Conservation (phyloP, 108 stramenopile genomes). For the Chaetoceros tenuissimus region DNA sequence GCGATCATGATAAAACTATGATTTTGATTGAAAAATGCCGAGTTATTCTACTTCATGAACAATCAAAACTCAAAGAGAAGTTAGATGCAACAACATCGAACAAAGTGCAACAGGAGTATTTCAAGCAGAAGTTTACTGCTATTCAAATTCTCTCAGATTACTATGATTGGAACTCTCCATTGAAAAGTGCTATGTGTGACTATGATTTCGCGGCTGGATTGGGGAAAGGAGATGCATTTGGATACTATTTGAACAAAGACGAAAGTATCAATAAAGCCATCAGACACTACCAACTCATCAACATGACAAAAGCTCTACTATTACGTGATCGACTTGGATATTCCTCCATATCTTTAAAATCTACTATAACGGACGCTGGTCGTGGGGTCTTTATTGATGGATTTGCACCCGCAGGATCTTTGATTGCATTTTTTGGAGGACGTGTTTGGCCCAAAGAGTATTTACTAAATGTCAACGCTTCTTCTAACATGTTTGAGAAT, state of each 20-base stretch:
- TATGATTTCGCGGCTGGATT: not conserved
- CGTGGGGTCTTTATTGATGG: constrained; percentile 80
- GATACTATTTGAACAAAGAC: constrained; percentile 22
- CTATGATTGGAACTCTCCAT: not conserved
- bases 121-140: constrained; percentile 42
- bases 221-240: constrained; percentile 27
- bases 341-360: constrained; percentile 45
- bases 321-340: constrained; percentile 33
- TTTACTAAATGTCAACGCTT: constrained; percentile 20
- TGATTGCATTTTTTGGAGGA: constrained; percentile 75
- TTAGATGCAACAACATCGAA: constrained; percentile 2
- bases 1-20: constrained; percentile 8
- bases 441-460: constrained; percentile 74
- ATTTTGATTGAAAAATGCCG: constrained; percentile 8
- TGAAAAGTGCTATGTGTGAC: not conserved
- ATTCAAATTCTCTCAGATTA: constrained; percentile 29
- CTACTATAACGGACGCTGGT: constrained; percentile 65
- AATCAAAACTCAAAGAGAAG: constrained; percentile 6
- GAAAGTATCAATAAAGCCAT: constrained; percentile 36
- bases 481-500: constrained; percentile 10
- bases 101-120: constrained; percentile 29
- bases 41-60: constrained; percentile 18
- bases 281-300: constrained; percentile 64
- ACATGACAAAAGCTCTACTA: constrained; percentile 49
- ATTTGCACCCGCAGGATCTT: constrained; percentile 57